Evolutionary conservation across 495 filamentous ascomycete genomes (phyloP).

Genomic region (Pseudevernia furfuracea): DNA sequence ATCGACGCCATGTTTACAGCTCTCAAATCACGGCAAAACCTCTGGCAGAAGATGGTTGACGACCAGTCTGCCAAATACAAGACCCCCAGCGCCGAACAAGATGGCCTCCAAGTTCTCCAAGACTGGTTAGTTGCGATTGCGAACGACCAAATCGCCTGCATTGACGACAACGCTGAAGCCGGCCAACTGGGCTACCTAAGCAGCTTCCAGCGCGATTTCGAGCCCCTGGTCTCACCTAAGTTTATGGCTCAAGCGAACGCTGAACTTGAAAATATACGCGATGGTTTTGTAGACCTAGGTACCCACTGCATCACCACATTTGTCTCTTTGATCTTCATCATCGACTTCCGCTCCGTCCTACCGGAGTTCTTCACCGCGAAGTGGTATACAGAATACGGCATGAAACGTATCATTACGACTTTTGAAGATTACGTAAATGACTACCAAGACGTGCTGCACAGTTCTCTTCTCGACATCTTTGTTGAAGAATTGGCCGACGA

Average conservation of each 20-base stretch:
- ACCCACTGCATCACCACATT: conserved; percentile 85
- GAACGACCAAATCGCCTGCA: conserved; percentile 97
- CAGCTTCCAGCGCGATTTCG: conserved; percentile 71
- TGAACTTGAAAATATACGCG: conserved; percentile 65
- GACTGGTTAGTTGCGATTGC: conserved; percentile 96
- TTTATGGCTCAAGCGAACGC: conserved; percentile 66
- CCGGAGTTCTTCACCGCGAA: conserved; percentile 81
- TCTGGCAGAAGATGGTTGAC: conserved; percentile 81
- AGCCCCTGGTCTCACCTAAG: conserved; percentile 65
- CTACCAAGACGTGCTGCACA: conserved; percentile 71
- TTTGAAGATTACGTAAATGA: conserved; percentile 91
- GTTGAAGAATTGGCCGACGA: conserved; percentile 88
- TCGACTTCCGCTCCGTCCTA: conserved; percentile 76
- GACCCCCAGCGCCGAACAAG: conserved; percentile 51
- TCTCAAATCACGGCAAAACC: conserved; percentile 67
- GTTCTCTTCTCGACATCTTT: conserved; percentile 76
- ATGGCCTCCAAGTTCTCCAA: conserved; percentile 73
- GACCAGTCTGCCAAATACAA: conserved; percentile 73
- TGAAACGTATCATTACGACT: conserved; percentile 84
- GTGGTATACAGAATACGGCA: conserved; percentile 77
- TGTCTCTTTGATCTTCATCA: conserved; percentile 70
- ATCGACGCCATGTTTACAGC: conserved; percentile 89
- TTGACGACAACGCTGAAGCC: conserved; percentile 74
- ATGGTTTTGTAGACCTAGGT: conserved; percentile 88
- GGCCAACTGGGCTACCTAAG: conserved; percentile 68